phyloP scores from a whole-genome alignment of 495 filamentous ascomycete genomes.

The Penicillium goetzii region DNA sequence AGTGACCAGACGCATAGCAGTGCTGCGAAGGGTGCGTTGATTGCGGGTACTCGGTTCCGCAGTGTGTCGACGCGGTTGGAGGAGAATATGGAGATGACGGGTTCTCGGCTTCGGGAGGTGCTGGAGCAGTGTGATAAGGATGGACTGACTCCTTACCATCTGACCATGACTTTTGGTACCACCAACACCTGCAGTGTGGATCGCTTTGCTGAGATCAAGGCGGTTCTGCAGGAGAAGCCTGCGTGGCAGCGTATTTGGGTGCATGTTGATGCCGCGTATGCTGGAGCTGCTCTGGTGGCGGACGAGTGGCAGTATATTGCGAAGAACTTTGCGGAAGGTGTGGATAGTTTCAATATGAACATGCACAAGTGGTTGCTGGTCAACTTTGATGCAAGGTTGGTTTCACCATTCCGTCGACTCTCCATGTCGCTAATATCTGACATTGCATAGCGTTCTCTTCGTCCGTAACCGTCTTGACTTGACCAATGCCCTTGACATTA shows the following conservation, averaged over 20 bases:
- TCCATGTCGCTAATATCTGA: neutral
- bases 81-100: conserved; percentile 74
- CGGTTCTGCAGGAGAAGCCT: conserved; percentile 63
- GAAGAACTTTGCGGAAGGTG: conserved; percentile 58
- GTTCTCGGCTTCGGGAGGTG: conserved; percentile 56
- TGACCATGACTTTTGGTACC: conserved; percentile 84
- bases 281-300: conserved; percentile 79
- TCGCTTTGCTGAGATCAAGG: conserved; percentile 71
- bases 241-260: conserved; percentile 74
- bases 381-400: conserved; percentile 83
- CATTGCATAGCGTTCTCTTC: conserved; percentile 64
- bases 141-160: conserved; percentile 80
- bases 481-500: conserved; percentile 78
- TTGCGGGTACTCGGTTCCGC: conserved; percentile 80
- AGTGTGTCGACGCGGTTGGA: conserved; percentile 62
- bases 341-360: conserved; percentile 92
- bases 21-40: conserved; percentile 84
- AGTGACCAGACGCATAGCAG: conserved; percentile 80
- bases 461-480: conserved; percentile 75
- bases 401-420: neutral
- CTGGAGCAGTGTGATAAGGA: conserved; percentile 65
- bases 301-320: conserved; percentile 78
- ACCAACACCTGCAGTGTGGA: conserved; percentile 89
- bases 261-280: conserved; percentile 96
- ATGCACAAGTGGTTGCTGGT: conserved; percentile 98